phyloP scores from a whole-genome alignment of 495 filamentous ascomycete genomes.

The Penicillium chermesinum region DNA sequence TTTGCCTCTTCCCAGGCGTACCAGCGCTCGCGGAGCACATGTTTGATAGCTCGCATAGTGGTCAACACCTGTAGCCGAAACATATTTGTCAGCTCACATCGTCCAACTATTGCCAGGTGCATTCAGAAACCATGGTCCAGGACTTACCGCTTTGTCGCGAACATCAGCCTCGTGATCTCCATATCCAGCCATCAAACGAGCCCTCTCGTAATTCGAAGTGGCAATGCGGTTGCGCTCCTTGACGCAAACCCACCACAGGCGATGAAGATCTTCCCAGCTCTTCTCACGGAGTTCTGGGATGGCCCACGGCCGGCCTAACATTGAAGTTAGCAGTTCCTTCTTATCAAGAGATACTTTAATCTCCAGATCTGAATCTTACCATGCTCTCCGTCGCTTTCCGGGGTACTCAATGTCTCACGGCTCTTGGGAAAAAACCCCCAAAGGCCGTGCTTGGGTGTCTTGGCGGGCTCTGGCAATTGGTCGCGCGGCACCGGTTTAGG shows the following conservation, averaged over 20 bases:
- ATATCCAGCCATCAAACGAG: conserved; percentile 58
- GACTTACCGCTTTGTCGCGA: conserved; percentile 59
- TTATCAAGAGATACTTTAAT: neutral
- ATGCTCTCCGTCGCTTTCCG: conserved; percentile 60
- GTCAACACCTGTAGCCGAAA: conserved; percentile 48
- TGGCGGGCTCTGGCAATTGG: conserved; percentile 37
- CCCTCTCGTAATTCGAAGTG: conserved; percentile 65
- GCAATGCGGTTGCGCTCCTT: conserved; percentile 88
- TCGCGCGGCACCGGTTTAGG: conserved; percentile 61
- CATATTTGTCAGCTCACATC: conserved; percentile 12
- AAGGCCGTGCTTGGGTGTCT: conserved; percentile 76
- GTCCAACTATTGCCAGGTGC: neutral
- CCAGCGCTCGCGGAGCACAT: conserved; percentile 78
- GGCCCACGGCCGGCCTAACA: conserved; percentile 69
- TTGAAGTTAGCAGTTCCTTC: neutral
- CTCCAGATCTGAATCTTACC: conserved; percentile 40
- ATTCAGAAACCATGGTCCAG: neutral
- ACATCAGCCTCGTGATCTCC: conserved; percentile 57
- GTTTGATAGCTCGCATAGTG: conserved; percentile 76
- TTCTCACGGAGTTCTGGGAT: conserved; percentile 84
- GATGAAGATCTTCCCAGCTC: conserved; percentile 89
- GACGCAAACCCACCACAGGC: conserved; percentile 89
- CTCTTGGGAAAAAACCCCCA: conserved; percentile 82
- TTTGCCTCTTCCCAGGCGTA: conserved; percentile 86
- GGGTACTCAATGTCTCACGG: conserved; percentile 57